Conservation (phyloP, 345 rosid species). For the Brassica cretica region DNA sequence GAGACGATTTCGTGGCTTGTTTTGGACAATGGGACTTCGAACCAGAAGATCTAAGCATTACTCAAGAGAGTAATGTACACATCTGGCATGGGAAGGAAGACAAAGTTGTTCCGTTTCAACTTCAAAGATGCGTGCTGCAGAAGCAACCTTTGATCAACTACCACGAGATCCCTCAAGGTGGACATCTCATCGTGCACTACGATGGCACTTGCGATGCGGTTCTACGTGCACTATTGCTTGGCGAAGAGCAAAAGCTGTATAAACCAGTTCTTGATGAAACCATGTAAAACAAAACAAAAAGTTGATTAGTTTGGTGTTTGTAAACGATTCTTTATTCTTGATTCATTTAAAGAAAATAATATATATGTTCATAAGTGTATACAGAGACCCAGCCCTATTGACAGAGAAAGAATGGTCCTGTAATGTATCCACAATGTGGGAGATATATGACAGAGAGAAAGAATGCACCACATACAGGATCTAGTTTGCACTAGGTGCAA, state of each 20-base stretch:
- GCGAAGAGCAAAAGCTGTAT: constrained; percentile 42
- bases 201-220: constrained; percentile 66
- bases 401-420: too few species aligned
- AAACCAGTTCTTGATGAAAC: background rate
- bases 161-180: constrained; percentile 83
- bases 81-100: constrained; percentile 89
- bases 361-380: too few species aligned
- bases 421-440: too few species aligned
- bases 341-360: too few species aligned
- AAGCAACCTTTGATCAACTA: constrained; percentile 75
- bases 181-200: constrained; percentile 79
- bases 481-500: too few species aligned
- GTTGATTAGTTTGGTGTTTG: too few species aligned
- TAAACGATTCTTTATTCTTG: background rate
- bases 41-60: constrained; percentile 55
- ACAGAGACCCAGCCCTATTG: too few species aligned
- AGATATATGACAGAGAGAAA: too few species aligned
- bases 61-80: constrained; percentile 49
- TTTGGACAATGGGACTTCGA: constrained; percentile 88
- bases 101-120: constrained; percentile 78
- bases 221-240: constrained; percentile 54
- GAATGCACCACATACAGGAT: too few species aligned
- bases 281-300: background rate
- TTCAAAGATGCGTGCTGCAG: constrained; percentile 58
- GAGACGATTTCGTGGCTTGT: constrained; percentile 52